A percentile compares a stretch with the other conserved stretches of the same genome.
These are phyloP conservation scores for Hygrophila difformis DNA, from an alignment of 257 asterid species.

Conservation along the genomic window DNA sequence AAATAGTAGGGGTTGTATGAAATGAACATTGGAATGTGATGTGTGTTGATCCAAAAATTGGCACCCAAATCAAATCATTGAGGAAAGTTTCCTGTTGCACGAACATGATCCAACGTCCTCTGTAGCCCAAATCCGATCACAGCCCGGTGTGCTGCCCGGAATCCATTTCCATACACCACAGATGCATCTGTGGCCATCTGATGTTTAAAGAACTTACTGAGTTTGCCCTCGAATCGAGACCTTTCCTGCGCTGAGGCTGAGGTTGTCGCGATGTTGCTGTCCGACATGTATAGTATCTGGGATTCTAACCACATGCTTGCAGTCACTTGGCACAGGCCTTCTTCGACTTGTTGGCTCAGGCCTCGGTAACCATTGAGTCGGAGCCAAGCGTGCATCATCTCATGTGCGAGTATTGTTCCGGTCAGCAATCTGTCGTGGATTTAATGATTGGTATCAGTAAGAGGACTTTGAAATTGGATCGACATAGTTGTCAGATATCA, in stretches of 20 bases:
- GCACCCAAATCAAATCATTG: background rate
- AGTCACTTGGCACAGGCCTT: conserved; percentile 96
- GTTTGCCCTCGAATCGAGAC: conserved; percentile 72
- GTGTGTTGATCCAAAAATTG: too few species aligned
- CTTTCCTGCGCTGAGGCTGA: conserved; percentile 24
- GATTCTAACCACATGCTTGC: conserved; percentile 95
- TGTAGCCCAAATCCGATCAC: conserved; percentile 63
- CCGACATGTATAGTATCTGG: conserved; percentile 45
- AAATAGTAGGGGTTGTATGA: too few species aligned
- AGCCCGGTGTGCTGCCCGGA: conserved; percentile 67
- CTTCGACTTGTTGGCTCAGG: conserved; percentile 82
- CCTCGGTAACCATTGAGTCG: conserved; percentile 72
- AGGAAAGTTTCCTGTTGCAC: conserved; percentile 76
- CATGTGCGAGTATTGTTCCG: conserved; percentile 88
- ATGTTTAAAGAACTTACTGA: conserved; percentile 69
- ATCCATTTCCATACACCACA: conserved; percentile 85
- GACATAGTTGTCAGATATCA: too few species aligned
- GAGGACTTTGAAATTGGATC: too few species aligned
- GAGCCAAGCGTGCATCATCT: conserved; percentile 98
- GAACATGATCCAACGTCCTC: conserved; percentile 65
- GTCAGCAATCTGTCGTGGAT: conserved; percentile 85
- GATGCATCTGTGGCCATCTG: conserved; percentile 89
- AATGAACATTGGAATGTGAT: too few species aligned
- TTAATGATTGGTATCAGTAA: too few species aligned
- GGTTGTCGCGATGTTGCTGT: conserved; percentile 33